Evolutionary conservation across 192 early-diverging fungal genomes (phyloP), one percentile per base, ranked within the genome.

Genomic region (Powellomyces hirtus): DNA sequence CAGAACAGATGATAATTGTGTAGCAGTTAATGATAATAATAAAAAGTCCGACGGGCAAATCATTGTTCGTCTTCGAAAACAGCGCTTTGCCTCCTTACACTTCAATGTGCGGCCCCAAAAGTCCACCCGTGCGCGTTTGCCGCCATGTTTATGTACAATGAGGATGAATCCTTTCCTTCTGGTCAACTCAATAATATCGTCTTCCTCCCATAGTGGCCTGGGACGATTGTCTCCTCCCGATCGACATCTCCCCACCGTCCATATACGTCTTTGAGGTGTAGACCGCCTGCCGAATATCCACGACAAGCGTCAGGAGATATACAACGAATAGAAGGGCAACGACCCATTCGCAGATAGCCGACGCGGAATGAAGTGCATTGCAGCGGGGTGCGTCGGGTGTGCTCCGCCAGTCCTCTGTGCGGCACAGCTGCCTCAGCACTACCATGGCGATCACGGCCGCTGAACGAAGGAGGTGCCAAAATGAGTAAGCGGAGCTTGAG

Each of bases 281-380:
- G 4, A 52, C 44, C 0, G 46, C 24, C 46, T 38, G 46, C 33
- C 67, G 36, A 8, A 72, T 24, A 50, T 72, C 70, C 20, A 22
- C 24, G 6, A 56, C 33, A 14, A 72, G 31, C 11, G 70, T 62
- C 22, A 37, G 13, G 8, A 64, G 22, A 55, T 72, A 72, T 4
- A 33, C 40, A 7, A 22, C 70, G 36, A 49, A 30, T 18, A 72
- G 38, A 33, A 49, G 2, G 2, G 62, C 70, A 34, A 62, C 55
- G 3, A 58, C 62, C 70, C 70, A 72, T 46, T 72, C 70, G 62
- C 49, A 64, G 37, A 64, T 44, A 0, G 70, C 70, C 4, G 70
- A 20, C 4, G 56, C 52, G 40, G 70, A 72, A 31, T 63, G 70
- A 4, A 14, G 7, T 1, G 18, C 2, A 62, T 72, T 62, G 45